phyloP scores from a whole-genome alignment of 208 protist species.

The Trichomonas tenax region DNA sequence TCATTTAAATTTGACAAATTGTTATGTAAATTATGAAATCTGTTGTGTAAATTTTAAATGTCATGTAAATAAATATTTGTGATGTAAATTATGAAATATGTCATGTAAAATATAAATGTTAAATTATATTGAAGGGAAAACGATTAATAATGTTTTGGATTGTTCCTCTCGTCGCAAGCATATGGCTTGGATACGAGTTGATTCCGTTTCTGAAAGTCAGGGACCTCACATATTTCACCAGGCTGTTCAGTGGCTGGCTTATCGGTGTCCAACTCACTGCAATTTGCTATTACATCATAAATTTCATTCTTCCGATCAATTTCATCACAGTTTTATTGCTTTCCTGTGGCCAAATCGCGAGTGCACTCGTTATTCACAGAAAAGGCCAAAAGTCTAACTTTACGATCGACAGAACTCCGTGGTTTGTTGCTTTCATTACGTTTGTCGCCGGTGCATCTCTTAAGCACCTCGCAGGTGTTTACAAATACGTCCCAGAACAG shows the following conservation, averaged over 20 bases:
- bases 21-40: no score
- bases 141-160: constrained; percentile 9
- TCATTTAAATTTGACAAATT: no score
- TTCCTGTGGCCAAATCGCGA: neutral
- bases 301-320: neutral
- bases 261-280: neutral
- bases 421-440: neutral
- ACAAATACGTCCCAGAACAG: neutral
- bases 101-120: no score
- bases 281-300: neutral
- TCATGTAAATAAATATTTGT: no score
- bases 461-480: neutral
- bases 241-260: neutral
- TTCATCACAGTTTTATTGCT: neutral
- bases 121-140: no score
- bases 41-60: no score
- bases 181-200: neutral
- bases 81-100: no score
- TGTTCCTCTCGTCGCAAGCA: neutral
- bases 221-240: no score
- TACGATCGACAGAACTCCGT: neutral
- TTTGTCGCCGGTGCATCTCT: neutral
- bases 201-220: neutral
- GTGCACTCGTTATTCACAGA: neutral
- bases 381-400: neutral